Conservation (phyloP, 1,139 yeast genomes). For the Scheffersomyces segobiensis region DNA sequence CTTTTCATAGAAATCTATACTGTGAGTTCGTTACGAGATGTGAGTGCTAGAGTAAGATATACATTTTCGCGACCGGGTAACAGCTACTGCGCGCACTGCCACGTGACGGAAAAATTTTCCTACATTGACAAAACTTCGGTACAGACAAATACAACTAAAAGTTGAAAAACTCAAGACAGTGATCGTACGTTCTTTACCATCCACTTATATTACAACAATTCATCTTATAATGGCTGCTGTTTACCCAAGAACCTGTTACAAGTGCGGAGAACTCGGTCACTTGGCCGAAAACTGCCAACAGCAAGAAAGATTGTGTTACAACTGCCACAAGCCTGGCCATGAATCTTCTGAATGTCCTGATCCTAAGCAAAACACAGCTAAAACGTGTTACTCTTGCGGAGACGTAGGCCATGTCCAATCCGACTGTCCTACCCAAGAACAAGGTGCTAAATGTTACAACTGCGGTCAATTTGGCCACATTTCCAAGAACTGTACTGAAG, state of each 20-base stretch:
- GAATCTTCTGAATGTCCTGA: slow-evolving; percentile 85
- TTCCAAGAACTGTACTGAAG: slow-evolving; percentile 63
- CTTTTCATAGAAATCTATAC: not conserved
- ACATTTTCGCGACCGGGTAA: not conserved
- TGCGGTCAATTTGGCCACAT: slow-evolving; percentile 82
- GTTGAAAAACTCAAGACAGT: not conserved
- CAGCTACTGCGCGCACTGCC: not conserved
- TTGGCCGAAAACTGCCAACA: slow-evolving; percentile 85
- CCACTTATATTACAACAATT: not conserved
- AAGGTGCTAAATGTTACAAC: slow-evolving; percentile 53
- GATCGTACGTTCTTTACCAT: not conserved
- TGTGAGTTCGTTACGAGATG: not conserved
- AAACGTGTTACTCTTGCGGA: slow-evolving; percentile 89
- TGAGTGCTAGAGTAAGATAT: too few relatives aligned
- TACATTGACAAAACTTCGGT: not conserved
- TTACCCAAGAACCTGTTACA: slow-evolving; percentile 85
- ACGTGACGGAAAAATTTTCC: not conserved
- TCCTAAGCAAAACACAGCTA: slow-evolving; percentile 79
- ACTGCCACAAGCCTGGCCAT: slow-evolving; percentile 90
- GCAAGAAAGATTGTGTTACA: slow-evolving; percentile 85
- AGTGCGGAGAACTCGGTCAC: slow-evolving; percentile 93
- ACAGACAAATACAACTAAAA: not conserved
- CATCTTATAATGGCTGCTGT: slow-evolving; percentile 50
- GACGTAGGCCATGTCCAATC: slow-evolving; percentile 70
- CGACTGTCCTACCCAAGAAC: slow-evolving; percentile 59